Base-by-base conservation (phyloP, 495 filamentous ascomycete species). In the Penicillium coffeae region DNA sequence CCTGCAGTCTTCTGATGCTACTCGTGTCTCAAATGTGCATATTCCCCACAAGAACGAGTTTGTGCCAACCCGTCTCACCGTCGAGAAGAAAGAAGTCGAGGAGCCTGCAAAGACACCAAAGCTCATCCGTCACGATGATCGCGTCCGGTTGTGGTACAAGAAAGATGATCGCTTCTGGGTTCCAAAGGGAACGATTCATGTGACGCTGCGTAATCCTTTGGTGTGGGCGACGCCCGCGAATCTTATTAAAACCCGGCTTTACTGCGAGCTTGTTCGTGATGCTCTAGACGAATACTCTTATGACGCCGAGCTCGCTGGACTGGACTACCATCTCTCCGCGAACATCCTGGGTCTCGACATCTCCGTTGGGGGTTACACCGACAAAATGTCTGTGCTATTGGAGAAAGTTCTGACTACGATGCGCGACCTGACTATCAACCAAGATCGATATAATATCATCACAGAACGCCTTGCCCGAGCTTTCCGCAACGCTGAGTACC, bases 81-180 rank as follows among this genome's bases (percentile, higher is more conserved):
- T 99, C 1, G 90, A 96, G 65, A 95, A 91, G 72, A 95, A 89
- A 66, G 89, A 93, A 30, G 79, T 89, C 18, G 74, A 82, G 41
- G 80, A 87, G 57, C 87, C 89, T 10, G 70, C 81, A 3, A 81
- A 86, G 48, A 75, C 82, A 13, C 93, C 93, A 1, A 86, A 84
- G 57, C 79, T 99, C 27, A 86, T 99, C 49, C 85, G 92, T 52
- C 89, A 94, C 58, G 93, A 96, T 52, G 79, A 87, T 15, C 69
- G 82, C 7, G 82, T 86, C 2, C 83, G 93, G 22, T 82, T 88
- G n/a, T 99, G 93, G 93, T 96, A 81, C 70, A 99, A 99, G 78
- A 97, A 97, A 69, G 93, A 99, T 56, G 93, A 99, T 57, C 88
- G 83, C 0, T 99, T 96, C 71, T 99, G 93, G 93, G 93, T 99